These are phyloP conservation scores for Diaporthe citrichinensis DNA, from an alignment of 2,329 filamentous ascomycete genomes.

Conservation along the genomic window DNA sequence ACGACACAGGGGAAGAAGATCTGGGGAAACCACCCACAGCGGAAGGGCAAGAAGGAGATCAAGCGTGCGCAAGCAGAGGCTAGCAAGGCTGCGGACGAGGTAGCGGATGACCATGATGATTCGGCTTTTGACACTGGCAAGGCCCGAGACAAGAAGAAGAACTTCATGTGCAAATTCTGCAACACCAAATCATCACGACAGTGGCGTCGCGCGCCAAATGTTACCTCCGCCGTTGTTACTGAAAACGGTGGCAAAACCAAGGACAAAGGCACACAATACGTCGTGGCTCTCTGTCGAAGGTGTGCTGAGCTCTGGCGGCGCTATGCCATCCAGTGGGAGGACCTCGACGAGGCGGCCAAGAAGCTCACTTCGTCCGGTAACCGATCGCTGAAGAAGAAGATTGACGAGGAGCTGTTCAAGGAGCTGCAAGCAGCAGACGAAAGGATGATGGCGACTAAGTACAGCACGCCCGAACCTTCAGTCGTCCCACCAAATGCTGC, in stretches of 20 bases:
- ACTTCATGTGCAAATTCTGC: constrained; percentile 96
- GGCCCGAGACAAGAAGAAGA: constrained; percentile 81
- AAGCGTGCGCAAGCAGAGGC: constrained; percentile 79
- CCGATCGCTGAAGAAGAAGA: constrained; percentile 86
- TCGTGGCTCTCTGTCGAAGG: constrained; percentile 88
- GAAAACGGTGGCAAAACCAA: constrained; percentile 77
- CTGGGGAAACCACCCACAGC: constrained; percentile 89
- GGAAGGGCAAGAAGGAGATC: constrained; percentile 91
- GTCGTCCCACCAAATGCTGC: constrained; percentile 44
- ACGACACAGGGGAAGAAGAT: constrained; percentile 86
- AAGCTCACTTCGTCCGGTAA: constrained; percentile 86
- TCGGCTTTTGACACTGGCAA: constrained; percentile 96
- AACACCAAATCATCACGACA: constrained; percentile 83
- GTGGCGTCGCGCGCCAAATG: constrained; percentile 91
- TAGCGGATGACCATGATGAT: constrained; percentile 93
- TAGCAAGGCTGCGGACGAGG: constrained; percentile 88
- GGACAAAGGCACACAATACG: constrained; percentile 81
- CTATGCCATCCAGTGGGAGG: constrained; percentile 96
- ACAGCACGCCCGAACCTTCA: constrained; percentile 53
- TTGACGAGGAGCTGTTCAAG: constrained; percentile 91
- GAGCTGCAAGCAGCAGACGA: constrained; percentile 78
- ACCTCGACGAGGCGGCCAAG: constrained; percentile 90
- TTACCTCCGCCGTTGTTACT: constrained; percentile 77
- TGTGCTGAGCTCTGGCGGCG: constrained; percentile 96
- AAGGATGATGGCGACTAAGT: constrained; percentile 61